Conservation (phyloP, 2,329 filamentous ascomycete genomes). For the Dactylonectria macrodidyma region DNA sequence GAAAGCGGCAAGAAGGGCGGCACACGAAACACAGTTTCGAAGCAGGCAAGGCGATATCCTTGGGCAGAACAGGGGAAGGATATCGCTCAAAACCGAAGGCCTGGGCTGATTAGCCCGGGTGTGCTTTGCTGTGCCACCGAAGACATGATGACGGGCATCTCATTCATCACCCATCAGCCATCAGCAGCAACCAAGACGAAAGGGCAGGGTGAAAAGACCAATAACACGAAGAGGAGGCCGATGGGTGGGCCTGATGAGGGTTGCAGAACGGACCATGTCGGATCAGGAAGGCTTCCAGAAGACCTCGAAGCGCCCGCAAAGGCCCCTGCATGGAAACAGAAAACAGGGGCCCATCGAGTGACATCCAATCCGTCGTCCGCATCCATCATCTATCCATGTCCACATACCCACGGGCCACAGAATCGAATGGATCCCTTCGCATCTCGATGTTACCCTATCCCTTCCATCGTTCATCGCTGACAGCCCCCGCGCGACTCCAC, state of each 20-base stretch:
- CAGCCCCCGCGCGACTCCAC: constrained; percentile 26
- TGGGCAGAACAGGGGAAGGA: not conserved
- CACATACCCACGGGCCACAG: not conserved
- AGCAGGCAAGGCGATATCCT: not conserved
- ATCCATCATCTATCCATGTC: not conserved
- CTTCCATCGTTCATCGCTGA: constrained; percentile 19
- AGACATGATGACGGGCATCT: not conserved
- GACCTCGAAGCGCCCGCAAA: constrained; percentile 21
- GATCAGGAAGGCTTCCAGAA: constrained; percentile 47
- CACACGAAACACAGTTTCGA: constrained; percentile 1
- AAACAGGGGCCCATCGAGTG: not conserved
- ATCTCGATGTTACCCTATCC: not conserved
- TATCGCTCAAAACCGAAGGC: constrained; percentile 15
- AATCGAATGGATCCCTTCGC: too few relatives aligned
- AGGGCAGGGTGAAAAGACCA: too few relatives aligned
- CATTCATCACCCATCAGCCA: constrained; percentile 1
- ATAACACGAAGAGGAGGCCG: constrained; percentile 9
- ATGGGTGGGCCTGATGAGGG: not conserved
- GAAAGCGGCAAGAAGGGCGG: not conserved
- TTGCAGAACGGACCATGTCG: constrained; percentile 23
- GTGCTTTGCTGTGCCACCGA: constrained; percentile 15
- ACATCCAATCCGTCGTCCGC: not conserved
- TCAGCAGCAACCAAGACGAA: constrained; percentile 9
- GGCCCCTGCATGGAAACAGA: not conserved
- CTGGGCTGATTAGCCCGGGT: not conserved